phyloP scores from a whole-genome alignment of 2,329 filamentous ascomycete species.

The Diaporthe sp. region DNA sequence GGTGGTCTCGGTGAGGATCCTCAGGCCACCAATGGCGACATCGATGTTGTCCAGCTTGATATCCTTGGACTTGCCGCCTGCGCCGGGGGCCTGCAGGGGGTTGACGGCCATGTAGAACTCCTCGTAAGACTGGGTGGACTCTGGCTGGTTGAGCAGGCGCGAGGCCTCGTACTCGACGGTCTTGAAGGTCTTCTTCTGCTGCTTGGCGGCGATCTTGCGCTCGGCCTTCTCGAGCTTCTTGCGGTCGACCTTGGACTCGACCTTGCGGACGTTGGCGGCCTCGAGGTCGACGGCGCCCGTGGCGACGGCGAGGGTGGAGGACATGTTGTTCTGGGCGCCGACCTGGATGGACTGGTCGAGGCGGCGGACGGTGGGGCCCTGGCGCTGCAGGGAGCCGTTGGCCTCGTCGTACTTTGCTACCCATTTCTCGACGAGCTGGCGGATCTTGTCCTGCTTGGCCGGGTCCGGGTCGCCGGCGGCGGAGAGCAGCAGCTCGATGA shows the following conservation, averaged over 20 bases:
- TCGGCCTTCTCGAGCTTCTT: conserved; percentile 99
- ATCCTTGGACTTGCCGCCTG: conserved; percentile 93
- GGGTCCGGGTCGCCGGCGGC: conserved; percentile 86
- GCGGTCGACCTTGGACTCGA: conserved; percentile 96
- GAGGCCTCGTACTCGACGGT: conserved; percentile 98
- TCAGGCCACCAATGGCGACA: conserved; percentile 88
- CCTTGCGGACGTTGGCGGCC: conserved; percentile 90
- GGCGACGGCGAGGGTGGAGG: conserved; percentile 90
- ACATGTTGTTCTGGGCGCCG: conserved; percentile 93
- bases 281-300: conserved; percentile 90
- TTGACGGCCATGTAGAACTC: conserved; percentile 99
- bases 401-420: conserved; percentile 82
- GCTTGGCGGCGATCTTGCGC: conserved; percentile 96
- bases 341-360: conserved; percentile 97
- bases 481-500: conserved; percentile 91
- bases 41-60: conserved; percentile 98
- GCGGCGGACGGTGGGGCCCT: conserved; percentile 82
- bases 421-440: conserved; percentile 89
- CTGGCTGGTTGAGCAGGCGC: conserved; percentile 84
- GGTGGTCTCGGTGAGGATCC: conserved; percentile 91
- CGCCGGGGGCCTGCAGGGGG: conserved; percentile 85
- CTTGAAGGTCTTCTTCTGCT: conserved; percentile 98
- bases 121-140: conserved; percentile 92
- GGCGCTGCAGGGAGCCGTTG: conserved; percentile 78
- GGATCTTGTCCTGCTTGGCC: conserved; percentile 81